phyloP scores from a whole-genome alignment of 805 yeast species.

The Saturnispora sekii region DNA sequence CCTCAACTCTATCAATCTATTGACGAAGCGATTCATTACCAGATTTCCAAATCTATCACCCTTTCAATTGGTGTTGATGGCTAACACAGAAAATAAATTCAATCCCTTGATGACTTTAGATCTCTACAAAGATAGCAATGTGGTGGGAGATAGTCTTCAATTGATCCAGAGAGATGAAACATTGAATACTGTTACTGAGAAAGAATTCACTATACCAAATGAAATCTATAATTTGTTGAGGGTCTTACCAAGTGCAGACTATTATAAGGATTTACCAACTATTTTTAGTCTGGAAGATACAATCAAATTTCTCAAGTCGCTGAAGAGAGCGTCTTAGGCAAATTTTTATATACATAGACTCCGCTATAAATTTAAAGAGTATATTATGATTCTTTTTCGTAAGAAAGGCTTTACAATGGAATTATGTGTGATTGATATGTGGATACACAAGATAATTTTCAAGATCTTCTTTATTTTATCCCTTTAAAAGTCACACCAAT shows the following conservation, averaged over 20 bases:
- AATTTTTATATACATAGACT: background rate
- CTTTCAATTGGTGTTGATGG: slow-evolving; percentile 16
- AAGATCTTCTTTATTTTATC: too few relatives aligned
- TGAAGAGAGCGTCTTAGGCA: slow-evolving; percentile 5
- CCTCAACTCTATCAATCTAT: slow-evolving; percentile 50
- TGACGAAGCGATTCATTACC: slow-evolving; percentile 58
- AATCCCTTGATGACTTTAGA: slow-evolving; percentile 30
- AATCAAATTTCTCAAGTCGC: slow-evolving; percentile 25
- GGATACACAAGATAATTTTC: too few relatives aligned
- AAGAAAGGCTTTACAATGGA: too few relatives aligned
- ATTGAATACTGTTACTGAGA: slow-evolving; percentile 11
- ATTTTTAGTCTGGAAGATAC: slow-evolving; percentile 47
- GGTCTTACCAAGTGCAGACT: slow-evolving; percentile 50
- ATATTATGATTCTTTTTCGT: background rate
- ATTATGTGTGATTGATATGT: too few relatives aligned
- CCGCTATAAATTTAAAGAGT: background rate
- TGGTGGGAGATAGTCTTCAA: background rate
- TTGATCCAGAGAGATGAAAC: slow-evolving; percentile 15
- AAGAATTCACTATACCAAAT: slow-evolving; percentile 26
- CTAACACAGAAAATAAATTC: slow-evolving; percentile 18
- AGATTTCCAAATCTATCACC: slow-evolving; percentile 52
- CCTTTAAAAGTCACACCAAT: too few relatives aligned
- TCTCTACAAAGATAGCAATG: slow-evolving; percentile 12
- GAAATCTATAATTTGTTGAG: slow-evolving; percentile 42
- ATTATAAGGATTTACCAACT: slow-evolving; percentile 37